These are phyloP conservation scores for Amaranthus tricolor DNA, from an alignment of 179 eudicot genomes.

Conservation along the genomic window DNA sequence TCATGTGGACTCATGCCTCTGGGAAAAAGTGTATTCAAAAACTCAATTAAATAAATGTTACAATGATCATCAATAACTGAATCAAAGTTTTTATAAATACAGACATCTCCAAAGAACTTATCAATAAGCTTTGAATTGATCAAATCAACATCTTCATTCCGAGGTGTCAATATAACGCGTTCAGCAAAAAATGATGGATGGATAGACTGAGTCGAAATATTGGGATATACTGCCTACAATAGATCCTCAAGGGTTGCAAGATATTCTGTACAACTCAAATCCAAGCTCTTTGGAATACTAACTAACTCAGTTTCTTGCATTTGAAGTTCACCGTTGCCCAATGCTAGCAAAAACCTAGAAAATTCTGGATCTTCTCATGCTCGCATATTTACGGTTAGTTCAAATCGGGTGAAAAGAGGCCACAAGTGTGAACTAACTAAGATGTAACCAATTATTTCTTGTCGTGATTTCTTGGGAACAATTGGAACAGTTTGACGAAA, in stretches of 20 bases:
- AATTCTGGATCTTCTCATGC: constrained; percentile 16
- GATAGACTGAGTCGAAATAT: neutral
- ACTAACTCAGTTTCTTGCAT: neutral
- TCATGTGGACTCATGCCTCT: constrained; percentile 6
- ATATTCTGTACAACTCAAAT: neutral
- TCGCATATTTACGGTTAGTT: constrained; percentile 14
- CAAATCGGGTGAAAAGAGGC: neutral
- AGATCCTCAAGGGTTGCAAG: neutral
- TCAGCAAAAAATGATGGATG: neutral
- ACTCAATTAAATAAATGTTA: neutral
- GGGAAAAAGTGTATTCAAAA: constrained; percentile 11
- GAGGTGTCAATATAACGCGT: constrained; percentile 1
- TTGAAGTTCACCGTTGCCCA: constrained; percentile 22
- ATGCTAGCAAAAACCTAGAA: neutral
- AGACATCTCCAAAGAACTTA: neutral
- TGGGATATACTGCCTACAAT: neutral
- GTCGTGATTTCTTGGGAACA: neutral
- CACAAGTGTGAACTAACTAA: constrained; percentile 16
- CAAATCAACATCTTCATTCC: constrained; percentile 3
- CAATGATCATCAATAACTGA: neutral
- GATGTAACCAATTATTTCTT: constrained; percentile 5
- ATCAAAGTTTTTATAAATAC: neutral
- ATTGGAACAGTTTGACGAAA: neutral
- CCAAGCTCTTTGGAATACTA: neutral
- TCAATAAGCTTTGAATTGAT: neutral